Evolutionary conservation across 148 eudicot genomes (phyloP), one percentile per base, ranked within the genome.

Genomic region (Limonium bicolor): DNA sequence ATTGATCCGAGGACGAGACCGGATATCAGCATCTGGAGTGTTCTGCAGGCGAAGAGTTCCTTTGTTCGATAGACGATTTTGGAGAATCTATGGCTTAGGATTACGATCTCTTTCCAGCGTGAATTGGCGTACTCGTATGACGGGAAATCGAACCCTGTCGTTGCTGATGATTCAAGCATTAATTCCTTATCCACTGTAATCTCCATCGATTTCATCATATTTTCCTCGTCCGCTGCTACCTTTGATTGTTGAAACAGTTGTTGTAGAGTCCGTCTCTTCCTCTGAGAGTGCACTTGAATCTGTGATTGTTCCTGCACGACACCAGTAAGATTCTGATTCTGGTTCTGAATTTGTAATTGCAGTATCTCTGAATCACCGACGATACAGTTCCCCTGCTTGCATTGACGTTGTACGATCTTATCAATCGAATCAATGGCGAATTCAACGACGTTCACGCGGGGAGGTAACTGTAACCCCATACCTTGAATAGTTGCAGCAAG

Each of bases 171-270:
- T n/a, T n/a, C n/a, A n/a, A n/a, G n/a, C n/a, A n/a, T n/a, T n/a
- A n/a, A n/a, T n/a, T n/a, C n/a, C n/a, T n/a, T n/a, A n/a, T n/a
- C n/a, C n/a, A n/a, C n/a, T n/a, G n/a, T n/a, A 15, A 36, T 15
- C 40, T 36, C 46, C 3, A 22, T 24, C 15, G 26, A 41, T n/a
- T n/a, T n/a, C n/a, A 8, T 42, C 33, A 54, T 42, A 3, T 51
- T 47, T 9, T 49, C 60, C 40, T 81, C 88, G 22, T 72, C 85
- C 50, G 75, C 76, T n/a, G 76, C 58, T 32, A 85, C 88, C 58
- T 71, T 92, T 2, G 99, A 76, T 58, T 85, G 95, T 46, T 71
- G 95, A 45, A 92, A 81, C 2, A 92, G 80, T 63, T 85, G 95
- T 14, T 92, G 94, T 4, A 92, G 65, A 25, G 99, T 85, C 1